Evolutionary conservation across 352 stramenopile species (phyloP).

Genomic region (Phytophthora pinifolia): DNA sequence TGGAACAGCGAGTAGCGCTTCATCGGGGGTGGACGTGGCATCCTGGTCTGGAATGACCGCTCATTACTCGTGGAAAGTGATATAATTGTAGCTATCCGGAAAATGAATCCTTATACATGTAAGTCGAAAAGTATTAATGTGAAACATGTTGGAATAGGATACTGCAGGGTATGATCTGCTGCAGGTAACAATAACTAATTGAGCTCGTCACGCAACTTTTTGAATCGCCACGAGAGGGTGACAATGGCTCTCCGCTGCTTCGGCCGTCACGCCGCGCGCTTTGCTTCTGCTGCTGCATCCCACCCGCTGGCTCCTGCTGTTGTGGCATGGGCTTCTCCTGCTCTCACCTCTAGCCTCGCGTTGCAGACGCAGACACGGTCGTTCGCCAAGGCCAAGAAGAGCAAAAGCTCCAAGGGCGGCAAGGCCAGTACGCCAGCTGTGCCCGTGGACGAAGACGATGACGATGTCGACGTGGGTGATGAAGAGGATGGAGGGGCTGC

Average conservation of each 20-base stretch:
- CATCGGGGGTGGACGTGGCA: slow-evolving; percentile 15
- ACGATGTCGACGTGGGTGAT: slow-evolving; percentile 19
- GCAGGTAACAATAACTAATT: background rate
- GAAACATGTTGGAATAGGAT: background rate
- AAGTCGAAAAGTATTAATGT: background rate
- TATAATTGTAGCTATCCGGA: background rate
- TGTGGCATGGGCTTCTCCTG: slow-evolving; percentile 12
- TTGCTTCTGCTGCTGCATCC: slow-evolving; percentile 18
- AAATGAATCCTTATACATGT: too few relatives aligned
- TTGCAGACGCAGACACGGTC: slow-evolving; percentile 34
- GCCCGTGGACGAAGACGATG: slow-evolving; percentile 11
- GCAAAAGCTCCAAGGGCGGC: slow-evolving; percentile 39
- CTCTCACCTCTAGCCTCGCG: slow-evolving; percentile 2
- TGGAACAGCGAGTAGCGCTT: slow-evolving; percentile 85
- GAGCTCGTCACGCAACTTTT: slow-evolving; percentile 8
- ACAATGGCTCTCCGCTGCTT: slow-evolving; percentile 39
- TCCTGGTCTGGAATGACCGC: slow-evolving; percentile 6
- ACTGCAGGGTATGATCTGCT: too few relatives aligned
- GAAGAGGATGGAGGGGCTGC: slow-evolving; percentile 34
- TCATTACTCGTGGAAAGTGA: background rate
- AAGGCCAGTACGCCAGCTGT: slow-evolving; percentile 12
- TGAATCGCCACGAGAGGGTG: slow-evolving; percentile 15
- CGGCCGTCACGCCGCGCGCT: slow-evolving; percentile 19
- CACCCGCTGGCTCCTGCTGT: slow-evolving; percentile 8
- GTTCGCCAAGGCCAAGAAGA: slow-evolving; percentile 78